Conservation (phyloP, 2,329 filamentous ascomycete genomes). For the Aspergillus felis region DNA sequence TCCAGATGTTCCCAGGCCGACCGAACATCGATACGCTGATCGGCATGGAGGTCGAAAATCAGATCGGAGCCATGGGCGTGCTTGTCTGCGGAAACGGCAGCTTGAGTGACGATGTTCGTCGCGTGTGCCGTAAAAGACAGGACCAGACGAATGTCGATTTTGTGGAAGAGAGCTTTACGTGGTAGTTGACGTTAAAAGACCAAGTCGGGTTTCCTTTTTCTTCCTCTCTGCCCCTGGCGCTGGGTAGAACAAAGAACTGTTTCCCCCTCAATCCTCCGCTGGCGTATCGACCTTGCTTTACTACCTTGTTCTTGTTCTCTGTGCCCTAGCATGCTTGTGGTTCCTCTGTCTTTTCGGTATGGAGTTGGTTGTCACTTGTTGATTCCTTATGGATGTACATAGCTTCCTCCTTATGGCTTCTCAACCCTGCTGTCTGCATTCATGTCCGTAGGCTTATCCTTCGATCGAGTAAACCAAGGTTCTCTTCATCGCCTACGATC, state of each 20-base stretch:
- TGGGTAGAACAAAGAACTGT: background rate
- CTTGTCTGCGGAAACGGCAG: constrained; percentile 73
- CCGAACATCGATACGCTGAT: constrained; percentile 79
- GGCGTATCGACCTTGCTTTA: background rate
- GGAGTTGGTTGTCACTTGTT: background rate
- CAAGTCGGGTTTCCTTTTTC: background rate
- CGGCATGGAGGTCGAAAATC: constrained; percentile 73
- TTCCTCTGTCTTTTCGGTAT: background rate
- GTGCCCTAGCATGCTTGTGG: background rate
- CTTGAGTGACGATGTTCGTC: constrained; percentile 70
- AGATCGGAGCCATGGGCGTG: constrained; percentile 84
- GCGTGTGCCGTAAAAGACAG: constrained; percentile 63
- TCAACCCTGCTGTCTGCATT: background rate
- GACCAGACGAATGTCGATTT: constrained; percentile 64
- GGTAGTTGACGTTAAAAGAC: constrained; percentile 25
- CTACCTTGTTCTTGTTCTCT: background rate
- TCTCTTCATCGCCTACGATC: no score
- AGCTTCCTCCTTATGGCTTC: background rate
- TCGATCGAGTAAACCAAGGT: background rate
- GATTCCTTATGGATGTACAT: background rate
- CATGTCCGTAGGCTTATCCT: background rate
- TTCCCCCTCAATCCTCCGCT: background rate
- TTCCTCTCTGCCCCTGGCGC: background rate
- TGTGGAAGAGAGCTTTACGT: constrained; percentile 68
- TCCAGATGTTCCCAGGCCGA: constrained; percentile 88